Percentiles rank a stretch among this genome's conserved stretches.
Conservation (phyloP, 2,329 filamentous ascomycete species). For the Botrytis squamosa region DNA sequence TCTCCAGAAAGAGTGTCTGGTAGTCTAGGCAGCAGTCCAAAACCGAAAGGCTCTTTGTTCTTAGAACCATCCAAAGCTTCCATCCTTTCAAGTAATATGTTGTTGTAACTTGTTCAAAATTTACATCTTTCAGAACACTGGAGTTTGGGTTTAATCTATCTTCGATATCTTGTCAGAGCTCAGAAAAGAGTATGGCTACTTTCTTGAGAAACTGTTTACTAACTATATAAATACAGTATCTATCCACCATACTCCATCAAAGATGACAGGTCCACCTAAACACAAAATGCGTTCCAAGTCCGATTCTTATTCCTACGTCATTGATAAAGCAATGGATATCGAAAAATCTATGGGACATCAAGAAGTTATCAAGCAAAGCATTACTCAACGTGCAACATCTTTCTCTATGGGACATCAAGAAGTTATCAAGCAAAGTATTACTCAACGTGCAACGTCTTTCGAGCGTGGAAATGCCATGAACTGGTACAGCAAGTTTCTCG, state of each 20-base stretch:
- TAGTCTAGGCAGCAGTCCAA: not conserved
- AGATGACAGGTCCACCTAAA: not conserved
- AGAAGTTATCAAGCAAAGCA: not conserved
- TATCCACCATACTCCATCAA: not conserved
- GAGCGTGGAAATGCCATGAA: not conserved
- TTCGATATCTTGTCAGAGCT: fast-evolving
- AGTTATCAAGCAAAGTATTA: not conserved
- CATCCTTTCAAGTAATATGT: not conserved
- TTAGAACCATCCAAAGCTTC: not conserved
- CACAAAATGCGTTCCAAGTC: not conserved
- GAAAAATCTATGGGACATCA: not conserved
- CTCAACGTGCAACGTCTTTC: no score
- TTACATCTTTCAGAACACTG: not conserved
- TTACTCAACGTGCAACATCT: not conserved
- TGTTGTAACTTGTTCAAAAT: not conserved
- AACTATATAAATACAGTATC: not conserved
- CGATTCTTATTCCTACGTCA: not conserved
- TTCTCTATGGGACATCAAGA: not conserved
- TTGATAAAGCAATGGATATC: not conserved
- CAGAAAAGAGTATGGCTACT: not conserved
- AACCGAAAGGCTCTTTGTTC: not conserved
- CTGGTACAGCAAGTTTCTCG: not conserved
- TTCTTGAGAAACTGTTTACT: not conserved
- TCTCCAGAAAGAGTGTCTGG: fast-evolving
- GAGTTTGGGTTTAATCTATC: not conserved